phyloP scores from a whole-genome alignment of 169 alveolate genomes.

The Babesia bigemina region DNA sequence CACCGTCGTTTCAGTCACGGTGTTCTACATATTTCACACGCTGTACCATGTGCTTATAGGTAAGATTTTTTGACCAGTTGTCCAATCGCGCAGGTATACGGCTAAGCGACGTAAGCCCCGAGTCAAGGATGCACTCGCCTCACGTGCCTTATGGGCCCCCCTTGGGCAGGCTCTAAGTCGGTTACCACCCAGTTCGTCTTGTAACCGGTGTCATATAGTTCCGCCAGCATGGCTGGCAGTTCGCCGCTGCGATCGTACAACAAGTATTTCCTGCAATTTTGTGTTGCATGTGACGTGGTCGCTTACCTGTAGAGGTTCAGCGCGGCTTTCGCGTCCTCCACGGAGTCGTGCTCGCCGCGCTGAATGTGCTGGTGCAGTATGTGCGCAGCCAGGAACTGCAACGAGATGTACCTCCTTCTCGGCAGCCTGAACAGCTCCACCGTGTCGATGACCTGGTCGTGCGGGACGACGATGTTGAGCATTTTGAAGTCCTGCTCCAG shows the following conservation, averaged over 20 bases:
- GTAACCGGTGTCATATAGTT: slow-evolving; percentile 71
- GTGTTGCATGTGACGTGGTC: background rate
- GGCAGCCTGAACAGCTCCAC: slow-evolving; percentile 80
- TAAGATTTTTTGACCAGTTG: background rate
- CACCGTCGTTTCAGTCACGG: slow-evolving; percentile 2
- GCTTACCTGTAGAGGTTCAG: slow-evolving; percentile 72
- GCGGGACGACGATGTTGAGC: slow-evolving; percentile 80
- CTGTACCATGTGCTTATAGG: slow-evolving; percentile 25
- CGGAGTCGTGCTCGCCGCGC: slow-evolving; percentile 77
- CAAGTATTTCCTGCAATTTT: slow-evolving; percentile 51
- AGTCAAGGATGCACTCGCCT: background rate
- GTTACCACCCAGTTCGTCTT: slow-evolving; percentile 67
- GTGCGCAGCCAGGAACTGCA: slow-evolving; percentile 77
- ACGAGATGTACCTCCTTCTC: slow-evolving; percentile 76
- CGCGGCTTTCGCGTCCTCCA: slow-evolving; percentile 83
- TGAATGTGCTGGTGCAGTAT: slow-evolving; percentile 73
- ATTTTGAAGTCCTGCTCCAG: slow-evolving; percentile 79
- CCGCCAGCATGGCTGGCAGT: slow-evolving; percentile 43
- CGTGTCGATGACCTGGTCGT: slow-evolving; percentile 74
- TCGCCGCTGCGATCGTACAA: slow-evolving; percentile 39
- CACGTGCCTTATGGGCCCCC: slow-evolving; percentile 15
- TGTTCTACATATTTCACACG: slow-evolving; percentile 30
- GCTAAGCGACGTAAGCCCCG: background rate
- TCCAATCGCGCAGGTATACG: slow-evolving; percentile 8
- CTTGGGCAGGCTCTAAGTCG: background rate